These are phyloP conservation scores for Trypethelium eluteriae DNA, from an alignment of 495 filamentous ascomycete genomes.

Conservation along the genomic window DNA sequence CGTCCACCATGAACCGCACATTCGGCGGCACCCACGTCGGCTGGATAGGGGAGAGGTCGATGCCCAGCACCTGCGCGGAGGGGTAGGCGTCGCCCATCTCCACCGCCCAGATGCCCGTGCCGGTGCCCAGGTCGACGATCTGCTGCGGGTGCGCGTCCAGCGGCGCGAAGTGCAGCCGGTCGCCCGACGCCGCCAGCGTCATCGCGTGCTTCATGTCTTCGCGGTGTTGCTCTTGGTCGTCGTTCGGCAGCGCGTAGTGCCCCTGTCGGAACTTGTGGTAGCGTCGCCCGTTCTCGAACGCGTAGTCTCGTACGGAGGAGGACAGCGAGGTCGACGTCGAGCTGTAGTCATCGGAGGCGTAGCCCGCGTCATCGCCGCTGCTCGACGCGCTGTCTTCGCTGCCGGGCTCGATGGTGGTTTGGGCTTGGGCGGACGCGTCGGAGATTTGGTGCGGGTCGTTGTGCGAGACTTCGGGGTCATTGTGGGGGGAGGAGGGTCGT, in stretches of 20 bases:
- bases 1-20: slow-evolving; percentile 30
- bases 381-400: neutral
- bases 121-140: slow-evolving; percentile 31
- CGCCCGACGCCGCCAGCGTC: slow-evolving; percentile 19
- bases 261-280: slow-evolving; percentile 21
- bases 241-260: slow-evolving; percentile 21
- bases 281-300: slow-evolving; percentile 22
- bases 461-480: neutral
- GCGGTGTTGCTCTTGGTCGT: slow-evolving; percentile 14
- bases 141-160: slow-evolving; percentile 20
- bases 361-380: slow-evolving; percentile 16
- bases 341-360: slow-evolving; percentile 8
- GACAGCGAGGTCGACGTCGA: slow-evolving; percentile 17
- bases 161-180: slow-evolving; percentile 26
- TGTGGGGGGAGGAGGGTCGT: neutral
- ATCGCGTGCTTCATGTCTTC: slow-evolving; percentile 32
- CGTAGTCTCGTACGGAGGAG: slow-evolving; percentile 23
- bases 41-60: slow-evolving; percentile 31
- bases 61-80: slow-evolving; percentile 24
- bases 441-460: neutral
- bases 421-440: neutral
- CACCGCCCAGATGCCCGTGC: slow-evolving; percentile 22
- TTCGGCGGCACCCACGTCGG: slow-evolving; percentile 31
- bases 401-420: neutral
- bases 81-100: slow-evolving; percentile 15